Evolutionary conservation across 495 filamentous ascomycete species (phyloP).

Genomic region (Penicillium lagena): DNA sequence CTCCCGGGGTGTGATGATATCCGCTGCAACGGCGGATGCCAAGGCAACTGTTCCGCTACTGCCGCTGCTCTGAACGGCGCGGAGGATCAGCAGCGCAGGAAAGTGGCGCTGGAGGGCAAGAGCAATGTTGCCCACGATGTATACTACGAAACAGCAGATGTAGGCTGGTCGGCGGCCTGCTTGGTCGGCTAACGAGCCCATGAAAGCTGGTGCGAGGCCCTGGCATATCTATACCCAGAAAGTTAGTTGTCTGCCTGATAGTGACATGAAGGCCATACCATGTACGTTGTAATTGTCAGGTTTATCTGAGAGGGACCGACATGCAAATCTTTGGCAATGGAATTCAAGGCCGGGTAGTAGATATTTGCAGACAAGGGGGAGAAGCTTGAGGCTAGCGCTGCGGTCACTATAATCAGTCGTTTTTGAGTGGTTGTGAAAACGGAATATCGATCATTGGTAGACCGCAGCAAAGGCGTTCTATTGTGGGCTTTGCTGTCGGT

Average conservation of each 20-base stretch:
- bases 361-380: constrained; percentile 40
- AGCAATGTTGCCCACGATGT: constrained; percentile 39
- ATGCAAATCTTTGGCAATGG: constrained; percentile 29
- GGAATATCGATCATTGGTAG: constrained; percentile 8
- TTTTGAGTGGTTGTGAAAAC: constrained; percentile 20
- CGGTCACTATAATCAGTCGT: constrained; percentile 19
- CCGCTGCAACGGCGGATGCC: constrained; percentile 36
- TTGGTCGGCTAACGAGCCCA: constrained; percentile 42
- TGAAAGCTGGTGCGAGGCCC: constrained; percentile 44
- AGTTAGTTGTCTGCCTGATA: background rate
- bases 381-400: constrained; percentile 26
- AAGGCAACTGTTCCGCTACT: constrained; percentile 43
- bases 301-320: constrained; percentile 38
- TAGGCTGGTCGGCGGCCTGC: constrained; percentile 44
- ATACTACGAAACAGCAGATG: constrained; percentile 39
- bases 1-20: constrained; percentile 39
- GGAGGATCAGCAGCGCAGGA: constrained; percentile 37
- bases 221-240: constrained; percentile 33
- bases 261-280: constrained; percentile 20
- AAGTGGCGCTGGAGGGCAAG: constrained; percentile 41
- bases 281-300: constrained; percentile 45
- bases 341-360: constrained; percentile 42
- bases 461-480: constrained; percentile 13
- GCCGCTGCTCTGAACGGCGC: constrained; percentile 44
- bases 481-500: constrained; percentile 3